Percentiles rank a stretch among this genome's conserved stretches.
Evolutionary conservation across 495 filamentous ascomycete species (phyloP).

Genomic region (Lepidopterella palustris): DNA sequence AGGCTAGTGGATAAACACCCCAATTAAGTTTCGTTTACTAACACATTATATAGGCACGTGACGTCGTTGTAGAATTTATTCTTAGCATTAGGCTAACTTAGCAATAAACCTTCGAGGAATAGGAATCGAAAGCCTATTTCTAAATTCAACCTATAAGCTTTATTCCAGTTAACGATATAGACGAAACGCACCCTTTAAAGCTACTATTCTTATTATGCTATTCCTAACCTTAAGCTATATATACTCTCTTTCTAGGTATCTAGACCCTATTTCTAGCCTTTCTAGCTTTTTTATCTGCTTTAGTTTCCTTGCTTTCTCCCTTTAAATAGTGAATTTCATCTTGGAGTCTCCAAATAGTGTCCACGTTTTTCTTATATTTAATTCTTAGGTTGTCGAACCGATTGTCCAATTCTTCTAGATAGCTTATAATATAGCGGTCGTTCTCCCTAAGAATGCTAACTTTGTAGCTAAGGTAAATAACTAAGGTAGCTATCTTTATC

Average conservation of each 20-base stretch:
- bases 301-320: slow-evolving; percentile 2
- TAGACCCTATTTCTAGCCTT: slow-evolving; percentile 5
- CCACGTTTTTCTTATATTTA: slow-evolving; percentile 6
- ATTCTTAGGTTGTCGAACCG: slow-evolving; percentile 5
- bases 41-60: slow-evolving; percentile 6
- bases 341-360: slow-evolving; percentile 8
- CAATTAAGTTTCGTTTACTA: neutral
- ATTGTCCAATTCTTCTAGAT: slow-evolving; percentile 3
- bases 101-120: slow-evolving; percentile 4
- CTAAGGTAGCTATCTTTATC: slow-evolving; percentile 1
- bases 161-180: slow-evolving; percentile 7
- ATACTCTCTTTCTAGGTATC: slow-evolving; percentile 8
- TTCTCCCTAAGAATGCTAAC: slow-evolving; percentile 5
- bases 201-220: slow-evolving; percentile 9
- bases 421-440: slow-evolving; percentile 6
- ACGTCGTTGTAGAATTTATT: slow-evolving; percentile 5
- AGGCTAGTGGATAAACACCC: neutral
- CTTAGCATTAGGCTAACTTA: slow-evolving; percentile 9
- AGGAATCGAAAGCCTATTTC: slow-evolving; percentile 2
- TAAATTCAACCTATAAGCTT: slow-evolving; percentile 9
- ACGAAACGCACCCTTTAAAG: slow-evolving; percentile 2
- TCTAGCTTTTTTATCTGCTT: slow-evolving; percentile 4
- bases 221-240: slow-evolving; percentile 6
- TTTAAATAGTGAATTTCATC: slow-evolving; percentile 8
- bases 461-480: slow-evolving; percentile 5